Percentiles rank a stretch among this genome's conserved stretches.
These are phyloP conservation scores for Truncatella angustata DNA, from an alignment of 2,329 filamentous ascomycete species.

Conservation along the genomic window DNA sequence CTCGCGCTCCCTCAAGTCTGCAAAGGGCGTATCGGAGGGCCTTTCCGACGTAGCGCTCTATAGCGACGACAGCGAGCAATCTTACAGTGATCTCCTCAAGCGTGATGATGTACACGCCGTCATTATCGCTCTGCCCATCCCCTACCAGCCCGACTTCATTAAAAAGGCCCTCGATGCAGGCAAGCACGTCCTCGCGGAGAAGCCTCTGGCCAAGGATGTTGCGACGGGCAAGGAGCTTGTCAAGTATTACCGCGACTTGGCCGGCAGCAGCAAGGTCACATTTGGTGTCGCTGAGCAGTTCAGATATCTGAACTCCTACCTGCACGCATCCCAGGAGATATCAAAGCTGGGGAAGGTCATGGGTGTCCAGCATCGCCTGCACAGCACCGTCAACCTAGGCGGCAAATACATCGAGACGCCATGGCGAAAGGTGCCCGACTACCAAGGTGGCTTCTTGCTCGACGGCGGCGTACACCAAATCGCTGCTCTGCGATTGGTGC, in stretches of 20 bases:
- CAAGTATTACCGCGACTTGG: constrained; percentile 30
- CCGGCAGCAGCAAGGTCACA: constrained; percentile 32
- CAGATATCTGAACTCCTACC: constrained; percentile 58
- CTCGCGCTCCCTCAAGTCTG: constrained; percentile 50
- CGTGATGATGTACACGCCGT: constrained; percentile 44
- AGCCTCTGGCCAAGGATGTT: constrained; percentile 64
- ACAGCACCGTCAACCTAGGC: constrained; percentile 31
- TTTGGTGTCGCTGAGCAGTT: constrained; percentile 73
- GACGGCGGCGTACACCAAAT: constrained; percentile 74
- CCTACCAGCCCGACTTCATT: constrained; percentile 57
- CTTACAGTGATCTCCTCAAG: constrained; percentile 41
- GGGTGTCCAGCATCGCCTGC: constrained; percentile 45
- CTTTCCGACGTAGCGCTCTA: constrained; percentile 24
- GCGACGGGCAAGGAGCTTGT: constrained; percentile 40
- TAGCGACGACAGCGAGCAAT: constrained; percentile 25
- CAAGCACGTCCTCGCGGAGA: constrained; percentile 70
- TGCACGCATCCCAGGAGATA: constrained; percentile 48
- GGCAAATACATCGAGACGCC: constrained; percentile 50
- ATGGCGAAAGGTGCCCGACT: constrained; percentile 67
- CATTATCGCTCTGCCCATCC: constrained; percentile 54
- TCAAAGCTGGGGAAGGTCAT: constrained; percentile 52
- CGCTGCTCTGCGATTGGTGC: constrained; percentile 59
- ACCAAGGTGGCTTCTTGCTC: constrained; percentile 75
- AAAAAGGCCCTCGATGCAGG: constrained; percentile 58
- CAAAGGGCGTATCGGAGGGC: constrained; percentile 31